Evolutionary conservation across 2,329 filamentous ascomycete species (phyloP).

Genomic region (Colletotrichum endophyticum): DNA sequence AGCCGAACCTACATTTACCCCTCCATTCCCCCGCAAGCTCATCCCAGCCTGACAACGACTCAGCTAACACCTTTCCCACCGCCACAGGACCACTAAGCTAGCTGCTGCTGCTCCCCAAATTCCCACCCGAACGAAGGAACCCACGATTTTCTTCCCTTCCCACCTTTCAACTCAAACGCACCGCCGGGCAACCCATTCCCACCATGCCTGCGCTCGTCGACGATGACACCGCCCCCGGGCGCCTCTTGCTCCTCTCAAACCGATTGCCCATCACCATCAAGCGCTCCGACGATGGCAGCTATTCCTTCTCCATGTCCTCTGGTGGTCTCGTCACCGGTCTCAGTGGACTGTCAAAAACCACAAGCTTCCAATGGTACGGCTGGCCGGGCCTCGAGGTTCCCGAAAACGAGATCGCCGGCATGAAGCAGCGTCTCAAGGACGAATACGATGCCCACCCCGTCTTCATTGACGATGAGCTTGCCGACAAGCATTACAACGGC

Average conservation of each 20-base stretch:
- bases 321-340: slow-evolving; percentile 94
- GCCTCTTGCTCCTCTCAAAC: slow-evolving; percentile 88
- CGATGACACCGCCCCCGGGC: slow-evolving; percentile 41
- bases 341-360: slow-evolving; percentile 89
- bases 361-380: slow-evolving; percentile 97
- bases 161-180: neutral
- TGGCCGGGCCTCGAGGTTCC: slow-evolving; percentile 96
- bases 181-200: neutral
- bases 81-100: slow-evolving; percentile 3
- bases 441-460: slow-evolving; percentile 91
- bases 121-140: neutral
- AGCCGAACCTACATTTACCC: slow-evolving; percentile 14
- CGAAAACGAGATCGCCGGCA: slow-evolving; percentile 75
- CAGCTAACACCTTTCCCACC: slow-evolving; percentile 14
- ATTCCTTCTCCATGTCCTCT: slow-evolving; percentile 95
- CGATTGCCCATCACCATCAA: slow-evolving; percentile 97
- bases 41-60: slow-evolving; percentile 15
- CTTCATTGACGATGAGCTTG: slow-evolving; percentile 91
- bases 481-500: slow-evolving; percentile 96
- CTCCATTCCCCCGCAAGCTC: slow-evolving; percentile 22
- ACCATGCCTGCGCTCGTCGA: slow-evolving; percentile 42
- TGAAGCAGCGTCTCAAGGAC: slow-evolving; percentile 80
- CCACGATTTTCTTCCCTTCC: neutral
- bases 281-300: slow-evolving; percentile 87
- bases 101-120: neutral